Evolutionary conservation across 1,139 yeast species (phyloP), one percentile per base, ranked within the genome.

Genomic region (Blastobotrys ciferrii): DNA sequence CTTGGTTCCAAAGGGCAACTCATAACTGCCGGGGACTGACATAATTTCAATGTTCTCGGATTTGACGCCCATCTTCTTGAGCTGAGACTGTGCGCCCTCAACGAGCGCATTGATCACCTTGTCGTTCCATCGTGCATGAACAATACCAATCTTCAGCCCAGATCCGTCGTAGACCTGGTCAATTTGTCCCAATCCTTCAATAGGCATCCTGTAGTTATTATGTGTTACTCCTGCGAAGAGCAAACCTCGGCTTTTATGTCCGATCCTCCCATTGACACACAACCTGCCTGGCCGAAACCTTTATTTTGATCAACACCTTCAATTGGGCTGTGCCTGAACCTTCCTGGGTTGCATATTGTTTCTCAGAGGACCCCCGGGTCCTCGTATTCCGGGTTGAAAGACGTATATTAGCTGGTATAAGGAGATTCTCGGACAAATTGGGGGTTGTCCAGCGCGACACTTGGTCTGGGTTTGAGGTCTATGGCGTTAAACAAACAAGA

Each of bases 111-210:
- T 83, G 59, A 92, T 88, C 56, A 91, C 82, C 45, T 74, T 71
- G 46, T 74, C 69, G 69, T 92, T 92, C 98, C 98, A 92, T 68
- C 98, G 84, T 15, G 98, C 97, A 66, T 89, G 96, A 53, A 92
- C 77, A 63, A 92, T 88, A 33, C 94, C 97, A 48, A 91, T 75
- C 60, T 83, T 78, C 57, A 91, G 73, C 3, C 70, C 66, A 35
- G 85, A 76, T 33, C 91, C 70, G 63, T 87, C 85, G 69, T 86
- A 87, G 46, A 67, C 59, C 67, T 83, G 81, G 66, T 87, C 96
- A 28, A 80, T 61, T 63, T 79, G 69, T 37, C 95, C 96, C 61
- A 87, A 73, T 60, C 96, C 96, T 65, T 82, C 49, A 41, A 50
- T 47, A 35, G 45, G 46, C 53, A 51, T 46, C 33, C 20, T 49